Percentiles rank a stretch among this genome's conserved stretches.
phyloP scores from a whole-genome alignment of 331 rosid species.

The Cucumis variabilis region DNA sequence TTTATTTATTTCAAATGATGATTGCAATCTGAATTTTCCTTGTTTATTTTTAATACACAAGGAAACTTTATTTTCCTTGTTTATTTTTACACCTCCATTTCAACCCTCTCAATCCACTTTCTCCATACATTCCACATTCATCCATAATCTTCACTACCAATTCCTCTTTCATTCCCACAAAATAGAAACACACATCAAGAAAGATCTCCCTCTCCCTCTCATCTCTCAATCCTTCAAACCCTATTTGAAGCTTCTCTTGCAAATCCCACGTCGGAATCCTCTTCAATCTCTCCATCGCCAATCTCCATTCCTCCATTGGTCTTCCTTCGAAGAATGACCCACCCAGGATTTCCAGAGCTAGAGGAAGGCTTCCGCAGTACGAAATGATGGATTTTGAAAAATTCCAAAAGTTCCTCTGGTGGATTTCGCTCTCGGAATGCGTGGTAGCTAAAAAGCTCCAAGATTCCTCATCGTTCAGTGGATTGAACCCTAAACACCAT shows the following conservation, averaged over 20 bases:
- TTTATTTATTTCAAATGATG: too few relatives aligned
- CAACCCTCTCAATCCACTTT: not conserved
- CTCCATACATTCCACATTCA: slow-evolving; percentile 9
- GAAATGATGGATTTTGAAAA: not conserved
- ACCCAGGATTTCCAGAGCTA: slow-evolving; percentile 25
- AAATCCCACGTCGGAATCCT: not conserved
- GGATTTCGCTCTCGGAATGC: not conserved
- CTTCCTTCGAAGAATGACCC: not conserved
- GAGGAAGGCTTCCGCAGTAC: not conserved
- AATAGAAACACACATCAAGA: slow-evolving; percentile 34
- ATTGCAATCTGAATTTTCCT: too few relatives aligned
- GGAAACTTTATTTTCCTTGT: too few relatives aligned
- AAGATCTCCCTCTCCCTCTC: slow-evolving; percentile 25
- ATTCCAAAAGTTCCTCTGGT: not conserved
- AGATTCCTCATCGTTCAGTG: not conserved
- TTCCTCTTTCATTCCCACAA: not conserved
- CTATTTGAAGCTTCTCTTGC: not conserved
- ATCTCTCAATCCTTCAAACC: slow-evolving; percentile 12
- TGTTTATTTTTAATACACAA: too few relatives aligned
- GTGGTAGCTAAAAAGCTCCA: slow-evolving; percentile 30
- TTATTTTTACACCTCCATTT: not conserved
- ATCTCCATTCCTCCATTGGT: not conserved
- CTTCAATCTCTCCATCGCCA: not conserved
- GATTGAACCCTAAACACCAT: too few relatives aligned
- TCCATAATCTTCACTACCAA: slow-evolving; percentile 18